Conservation (phyloP, 257 asterid species). For the Paraleonurus japonicus region DNA sequence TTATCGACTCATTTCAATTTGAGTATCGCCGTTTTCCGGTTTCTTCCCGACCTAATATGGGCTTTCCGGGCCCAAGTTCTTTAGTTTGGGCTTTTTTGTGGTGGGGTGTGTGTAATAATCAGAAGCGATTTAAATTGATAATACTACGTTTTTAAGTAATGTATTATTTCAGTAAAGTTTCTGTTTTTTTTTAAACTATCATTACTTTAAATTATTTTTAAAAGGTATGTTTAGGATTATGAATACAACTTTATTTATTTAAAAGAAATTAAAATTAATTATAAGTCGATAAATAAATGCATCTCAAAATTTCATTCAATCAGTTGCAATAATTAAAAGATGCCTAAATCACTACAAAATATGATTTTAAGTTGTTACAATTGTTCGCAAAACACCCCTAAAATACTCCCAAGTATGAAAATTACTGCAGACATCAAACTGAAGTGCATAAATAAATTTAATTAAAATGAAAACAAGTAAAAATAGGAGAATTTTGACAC, state of each 20-base stretch:
- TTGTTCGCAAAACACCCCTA: too few species aligned
- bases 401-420: background rate
- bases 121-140: background rate
- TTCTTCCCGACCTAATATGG: background rate
- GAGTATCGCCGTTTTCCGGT: background rate
- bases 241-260: background rate
- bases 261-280: background rate
- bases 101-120: background rate
- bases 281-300: background rate
- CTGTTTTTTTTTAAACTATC: too few species aligned
- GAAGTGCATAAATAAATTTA: background rate
- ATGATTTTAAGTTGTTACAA: too few species aligned
- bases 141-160: too few species aligned
- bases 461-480: background rate
- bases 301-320: background rate
- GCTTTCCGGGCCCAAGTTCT: background rate
- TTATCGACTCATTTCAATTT: background rate
- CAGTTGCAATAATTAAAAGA: background rate
- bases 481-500: background rate
- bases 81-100: slow-evolving; percentile 2
- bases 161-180: too few species aligned
- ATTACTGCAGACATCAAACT: background rate
- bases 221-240: too few species aligned
- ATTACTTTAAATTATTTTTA: too few species aligned
- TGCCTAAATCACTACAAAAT: background rate